Percentiles rank a stretch among this genome's conserved stretches.
Evolutionary conservation across 2,329 filamentous ascomycete genomes (phyloP).

Genomic region (Neofusicoccum umdonicola): DNA sequence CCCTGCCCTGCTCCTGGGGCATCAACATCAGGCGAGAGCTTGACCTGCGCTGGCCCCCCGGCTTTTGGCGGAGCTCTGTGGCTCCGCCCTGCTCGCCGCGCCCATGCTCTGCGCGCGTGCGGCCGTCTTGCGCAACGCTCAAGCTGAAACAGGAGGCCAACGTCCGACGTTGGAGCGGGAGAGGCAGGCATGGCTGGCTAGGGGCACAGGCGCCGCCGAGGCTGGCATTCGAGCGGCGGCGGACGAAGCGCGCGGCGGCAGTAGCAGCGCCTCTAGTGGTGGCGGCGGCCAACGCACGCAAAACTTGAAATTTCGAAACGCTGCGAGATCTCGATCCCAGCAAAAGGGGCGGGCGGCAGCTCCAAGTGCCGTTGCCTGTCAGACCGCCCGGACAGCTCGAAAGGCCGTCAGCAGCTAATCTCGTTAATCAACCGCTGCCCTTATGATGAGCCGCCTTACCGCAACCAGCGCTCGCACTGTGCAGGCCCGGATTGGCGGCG

Average conservation of each 20-base stretch:
- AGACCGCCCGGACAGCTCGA: slow-evolving; percentile 3
- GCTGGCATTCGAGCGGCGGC: not conserved
- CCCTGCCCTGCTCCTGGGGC: slow-evolving; percentile 12
- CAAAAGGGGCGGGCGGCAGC: not conserved
- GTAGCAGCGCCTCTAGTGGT: not conserved
- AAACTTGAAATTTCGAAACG: slow-evolving; percentile 12
- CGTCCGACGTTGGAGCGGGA: not conserved
- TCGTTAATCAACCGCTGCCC: slow-evolving; percentile 13
- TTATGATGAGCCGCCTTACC: slow-evolving; percentile 13
- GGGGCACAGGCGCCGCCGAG: not conserved
- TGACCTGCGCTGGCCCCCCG: not conserved
- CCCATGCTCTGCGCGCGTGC: not conserved
- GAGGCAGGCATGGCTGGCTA: not conserved
- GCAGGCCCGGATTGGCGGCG: slow-evolving; percentile 11
- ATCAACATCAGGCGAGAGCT: slow-evolving; percentile 8
- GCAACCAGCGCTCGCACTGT: not conserved
- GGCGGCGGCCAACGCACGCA: not conserved
- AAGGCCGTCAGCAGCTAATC: slow-evolving; percentile 6
- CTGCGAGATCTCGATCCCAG: not conserved
- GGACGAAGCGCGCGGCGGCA: not conserved
- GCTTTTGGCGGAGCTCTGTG: not conserved
- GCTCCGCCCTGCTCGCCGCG: too few species aligned
- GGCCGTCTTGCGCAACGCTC: slow-evolving; percentile 13
- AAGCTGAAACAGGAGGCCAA: slow-evolving; percentile 18
- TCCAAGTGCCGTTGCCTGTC: slow-evolving; percentile 4